Evolutionary conservation across 768 basidiomycete species (phyloP).

Genomic region (Mycena galopus): DNA sequence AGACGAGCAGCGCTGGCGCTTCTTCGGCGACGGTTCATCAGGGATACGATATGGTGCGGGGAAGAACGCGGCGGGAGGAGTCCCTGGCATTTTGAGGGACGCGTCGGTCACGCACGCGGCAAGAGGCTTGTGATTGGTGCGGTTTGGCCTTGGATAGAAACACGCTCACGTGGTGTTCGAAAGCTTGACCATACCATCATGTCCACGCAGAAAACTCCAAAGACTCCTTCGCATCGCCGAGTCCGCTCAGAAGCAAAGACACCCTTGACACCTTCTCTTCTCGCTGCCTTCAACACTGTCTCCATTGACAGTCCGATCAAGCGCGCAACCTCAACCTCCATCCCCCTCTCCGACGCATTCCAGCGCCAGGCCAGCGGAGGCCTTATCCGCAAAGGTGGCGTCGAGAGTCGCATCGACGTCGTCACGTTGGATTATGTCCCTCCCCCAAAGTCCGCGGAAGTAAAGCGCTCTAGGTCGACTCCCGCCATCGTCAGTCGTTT

Average conservation of each 20-base stretch:
- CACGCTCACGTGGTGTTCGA: constrained; percentile 17
- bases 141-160: not conserved
- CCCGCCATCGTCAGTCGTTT: constrained; percentile 65
- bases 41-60: constrained; percentile 42
- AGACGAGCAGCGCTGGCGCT: constrained; percentile 62
- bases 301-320: constrained; percentile 70
- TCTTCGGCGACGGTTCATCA: constrained; percentile 57
- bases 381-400: constrained; percentile 81
- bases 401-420: constrained; percentile 83
- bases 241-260: constrained; percentile 65
- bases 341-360: constrained; percentile 65
- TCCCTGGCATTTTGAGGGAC: not conserved
- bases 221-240: constrained; percentile 63
- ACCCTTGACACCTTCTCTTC: constrained; percentile 62
- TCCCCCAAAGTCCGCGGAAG: constrained; percentile 64
- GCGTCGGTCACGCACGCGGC: not conserved
- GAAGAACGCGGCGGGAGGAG: constrained; percentile 52
- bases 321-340: constrained; percentile 60
- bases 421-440: constrained; percentile 84
- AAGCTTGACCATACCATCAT: not conserved
- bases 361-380: constrained; percentile 75
- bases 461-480: constrained; percentile 81
- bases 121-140: not conserved
- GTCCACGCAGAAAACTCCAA: constrained; percentile 58
- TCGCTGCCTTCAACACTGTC: constrained; percentile 56